Conservation (phyloP, 352 stramenopile genomes). For the Pythium dissimile region DNA sequence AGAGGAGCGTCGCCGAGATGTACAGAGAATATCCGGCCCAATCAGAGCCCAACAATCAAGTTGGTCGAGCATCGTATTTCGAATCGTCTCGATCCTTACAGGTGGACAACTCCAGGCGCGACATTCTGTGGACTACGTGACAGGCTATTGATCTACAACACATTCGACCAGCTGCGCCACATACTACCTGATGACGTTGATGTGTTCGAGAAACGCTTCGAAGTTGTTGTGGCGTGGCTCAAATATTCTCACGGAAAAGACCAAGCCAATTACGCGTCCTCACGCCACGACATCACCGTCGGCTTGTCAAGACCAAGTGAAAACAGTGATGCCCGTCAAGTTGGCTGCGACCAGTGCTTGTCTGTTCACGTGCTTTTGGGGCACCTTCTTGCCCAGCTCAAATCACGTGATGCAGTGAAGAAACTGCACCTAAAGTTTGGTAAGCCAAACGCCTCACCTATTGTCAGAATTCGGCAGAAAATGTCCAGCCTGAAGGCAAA, state of each 20-base stretch:
- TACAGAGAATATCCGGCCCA: too few relatives aligned
- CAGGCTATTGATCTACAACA: background rate
- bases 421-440: too few relatives aligned
- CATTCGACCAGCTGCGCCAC: background rate
- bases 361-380: too few relatives aligned
- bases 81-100: background rate
- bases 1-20: too few relatives aligned
- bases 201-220: background rate
- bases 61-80: background rate
- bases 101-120: background rate
- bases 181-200: background rate
- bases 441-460: too few relatives aligned
- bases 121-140: background rate
- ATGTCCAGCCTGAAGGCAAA: too few relatives aligned
- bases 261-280: background rate
- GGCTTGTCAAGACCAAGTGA: background rate
- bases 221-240: background rate
- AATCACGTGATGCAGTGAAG: background rate
- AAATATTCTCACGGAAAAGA: background rate
- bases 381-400: too few relatives aligned
- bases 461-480: too few relatives aligned
- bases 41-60: background rate
- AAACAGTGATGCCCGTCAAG: background rate
- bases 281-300: background rate
- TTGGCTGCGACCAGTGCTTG: background rate